Evolutionary conservation across 257 asterid genomes (phyloP), one percentile per base, ranked within the genome.

Genomic region (Solanum peruvianum): DNA sequence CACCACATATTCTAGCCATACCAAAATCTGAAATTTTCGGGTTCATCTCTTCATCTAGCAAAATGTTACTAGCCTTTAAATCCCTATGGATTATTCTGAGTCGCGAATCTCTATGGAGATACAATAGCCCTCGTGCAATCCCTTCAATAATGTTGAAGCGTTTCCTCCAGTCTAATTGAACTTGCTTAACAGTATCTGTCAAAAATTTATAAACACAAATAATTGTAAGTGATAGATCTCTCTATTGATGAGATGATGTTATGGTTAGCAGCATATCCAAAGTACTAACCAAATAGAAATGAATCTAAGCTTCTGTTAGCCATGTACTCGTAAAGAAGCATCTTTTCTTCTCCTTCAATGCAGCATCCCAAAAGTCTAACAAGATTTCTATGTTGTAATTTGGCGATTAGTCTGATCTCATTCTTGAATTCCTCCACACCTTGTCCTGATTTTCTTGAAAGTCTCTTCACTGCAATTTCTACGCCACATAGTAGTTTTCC

Each of bases 1-100:
- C 98, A 83, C 95, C 98, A n/a, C 93, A 96, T 70, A 94, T 94
- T 90, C 98, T 90, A 21, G 99, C 99, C 98, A 95, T 94, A 70
- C 99, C 99, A 84, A 96, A 96, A 88, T 96, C 99, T 49, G 99
- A 94, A 64, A 96, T 95, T 84, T 94, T 96, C 2, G 99, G 99
- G 91, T 92, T 95, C 99, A 96, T 94, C 15, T 95, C 98, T 60
- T 88, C 94, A 75, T 96, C 98, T 84, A 96, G 85, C 89, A 96
- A 88, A 88, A 96, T 94, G 88, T 96, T 96, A 92, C 99, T 93
- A 2, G 94, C 97, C 91, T 96, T 96, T 49, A 96, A 87, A 86
- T 96, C 99, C 44, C 98, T 87, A 85, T 96, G 99, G 86, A 96
- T 92, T 75, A 95, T 95, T 80, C 97, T 91, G 15, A 96, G 93